Evolutionary conservation across 495 filamentous ascomycete genomes (phyloP), one percentile per base, ranked within the genome.

Genomic region (Podospora conica): DNA sequence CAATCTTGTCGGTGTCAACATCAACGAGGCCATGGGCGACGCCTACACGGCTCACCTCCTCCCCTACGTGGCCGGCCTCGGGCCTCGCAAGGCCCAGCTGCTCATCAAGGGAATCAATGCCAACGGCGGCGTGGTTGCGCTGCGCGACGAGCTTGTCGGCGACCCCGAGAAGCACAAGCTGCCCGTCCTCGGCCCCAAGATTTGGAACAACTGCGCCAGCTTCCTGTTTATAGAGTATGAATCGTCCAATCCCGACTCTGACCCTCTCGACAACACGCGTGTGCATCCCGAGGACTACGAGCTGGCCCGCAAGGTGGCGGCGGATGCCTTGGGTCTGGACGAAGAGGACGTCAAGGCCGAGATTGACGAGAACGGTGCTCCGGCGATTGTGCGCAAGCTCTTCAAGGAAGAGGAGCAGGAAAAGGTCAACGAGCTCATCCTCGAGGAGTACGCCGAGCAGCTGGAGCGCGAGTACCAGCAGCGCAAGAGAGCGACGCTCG

Each of bases 251-350:
- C 83, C 87, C 1, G 85, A 90, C 2, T 87, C 92, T 0, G 96
- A 98, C 72, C 96, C 95, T 28, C 83, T 98, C 7, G 95, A 98
- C 76, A 96, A 96, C 74, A 98, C 95, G 27, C 87, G 95, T 76
- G 91, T 98, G 18, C 95, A 98, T 73, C 95, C 95, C 8, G 95
- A 98, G 82, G 95, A 98, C 74, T 98, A 98, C 75, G 95, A 98
- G 60, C 84, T 98, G 55, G 95, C 91, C 21, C 88, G 93, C 61
- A 98, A 98, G 76, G 97, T 98, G 88, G 96, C 95, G 23, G 95
- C 96, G 15, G 95, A 98, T 82, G 96, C 95, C 54, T 80, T 98
- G 55, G 93, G 96, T 73, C 78, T 97, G 69, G 96, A 98, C 71
- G 95, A 98, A 76, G 95, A 98, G 77, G 95, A 98, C 73, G 90